Conservation (phyloP, 2,329 filamentous ascomycete genomes). For the Penicillium sp. region DNA sequence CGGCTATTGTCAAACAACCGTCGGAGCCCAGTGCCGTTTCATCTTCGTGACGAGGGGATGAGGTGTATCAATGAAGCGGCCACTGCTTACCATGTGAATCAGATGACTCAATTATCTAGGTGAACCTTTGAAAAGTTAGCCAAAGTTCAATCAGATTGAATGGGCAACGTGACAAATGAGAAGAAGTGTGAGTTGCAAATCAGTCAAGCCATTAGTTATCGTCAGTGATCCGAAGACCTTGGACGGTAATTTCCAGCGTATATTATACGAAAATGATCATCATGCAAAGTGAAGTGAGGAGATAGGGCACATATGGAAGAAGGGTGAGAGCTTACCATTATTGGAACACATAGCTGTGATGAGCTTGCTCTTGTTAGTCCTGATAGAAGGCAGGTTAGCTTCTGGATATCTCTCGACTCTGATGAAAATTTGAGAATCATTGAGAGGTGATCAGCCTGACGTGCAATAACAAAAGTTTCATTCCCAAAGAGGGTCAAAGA, state of each 20-base stretch:
- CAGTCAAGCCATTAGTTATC: slow-evolving; percentile 84
- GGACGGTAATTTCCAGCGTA: slow-evolving; percentile 97
- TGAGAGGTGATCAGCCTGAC: slow-evolving; percentile 71
- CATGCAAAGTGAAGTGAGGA: slow-evolving; percentile 35
- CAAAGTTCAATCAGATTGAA: background rate
- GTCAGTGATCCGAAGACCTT: slow-evolving; percentile 65
- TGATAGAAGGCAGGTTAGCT: slow-evolving; percentile 17
- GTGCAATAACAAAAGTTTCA: slow-evolving; percentile 78
- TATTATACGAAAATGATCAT: slow-evolving; percentile 54
- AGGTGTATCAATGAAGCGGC: slow-evolving; percentile 2
- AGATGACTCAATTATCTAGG: slow-evolving; percentile 3
- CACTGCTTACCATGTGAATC: slow-evolving; percentile 21
- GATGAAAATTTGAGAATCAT: slow-evolving; percentile 13
- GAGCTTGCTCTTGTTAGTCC: slow-evolving; percentile 7
- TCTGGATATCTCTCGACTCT: slow-evolving; percentile 8
- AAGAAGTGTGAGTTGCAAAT: slow-evolving; percentile 38
- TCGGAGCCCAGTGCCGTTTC: slow-evolving; percentile 93
- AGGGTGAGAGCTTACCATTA: slow-evolving; percentile 21
- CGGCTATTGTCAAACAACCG: slow-evolving; percentile 47
- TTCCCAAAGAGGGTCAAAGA: slow-evolving; percentile 76
- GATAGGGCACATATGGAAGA: slow-evolving; percentile 12
- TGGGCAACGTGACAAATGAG: slow-evolving; percentile 6
- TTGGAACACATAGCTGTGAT: slow-evolving; percentile 2
- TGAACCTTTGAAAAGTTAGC: slow-evolving; percentile 17
- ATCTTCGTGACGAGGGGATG: slow-evolving; percentile 28